phyloP scores from a whole-genome alignment of 2,329 filamentous ascomycete species.

The Cytospora piceicola region DNA sequence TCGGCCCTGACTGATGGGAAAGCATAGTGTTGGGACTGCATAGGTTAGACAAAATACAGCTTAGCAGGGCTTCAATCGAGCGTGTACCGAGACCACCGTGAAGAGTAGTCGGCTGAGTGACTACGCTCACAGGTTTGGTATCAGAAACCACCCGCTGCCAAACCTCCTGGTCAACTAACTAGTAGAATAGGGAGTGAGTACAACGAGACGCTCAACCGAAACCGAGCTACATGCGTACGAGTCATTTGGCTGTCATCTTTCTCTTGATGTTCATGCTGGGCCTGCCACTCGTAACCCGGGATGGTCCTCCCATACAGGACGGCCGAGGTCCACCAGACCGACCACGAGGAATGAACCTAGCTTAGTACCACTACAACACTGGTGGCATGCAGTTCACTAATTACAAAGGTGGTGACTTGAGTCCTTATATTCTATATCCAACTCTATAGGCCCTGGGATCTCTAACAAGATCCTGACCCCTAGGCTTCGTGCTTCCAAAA shows the following conservation, averaged over 20 bases:
- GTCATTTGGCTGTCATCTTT: neutral
- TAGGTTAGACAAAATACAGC: constrained; percentile 15
- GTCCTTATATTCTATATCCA: neutral
- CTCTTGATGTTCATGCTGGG: neutral
- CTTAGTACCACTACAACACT: neutral
- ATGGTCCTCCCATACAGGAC: neutral
- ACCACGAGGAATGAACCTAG: neutral
- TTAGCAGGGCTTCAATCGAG: neutral
- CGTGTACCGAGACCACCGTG: neutral
- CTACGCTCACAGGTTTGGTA: neutral
- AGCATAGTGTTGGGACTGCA: constrained; percentile 16
- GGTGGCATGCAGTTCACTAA: no score
- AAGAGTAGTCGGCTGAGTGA: neutral
- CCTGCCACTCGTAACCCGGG: neutral
- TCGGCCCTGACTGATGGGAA: constrained; percentile 39
- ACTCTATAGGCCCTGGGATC: neutral
- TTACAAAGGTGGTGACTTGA: neutral
- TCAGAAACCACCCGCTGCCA: no score
- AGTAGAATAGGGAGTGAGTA: no score
- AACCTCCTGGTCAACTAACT: no score
- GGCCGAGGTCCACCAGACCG: neutral
- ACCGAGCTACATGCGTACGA: neutral
- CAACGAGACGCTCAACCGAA: neutral
- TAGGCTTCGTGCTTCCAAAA: neutral
- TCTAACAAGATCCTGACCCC: neutral